Percentiles rank a stretch among this genome's conserved stretches.
Conservation (phyloP, 2,329 filamentous ascomycete species). For the Aspergillus sp. region DNA sequence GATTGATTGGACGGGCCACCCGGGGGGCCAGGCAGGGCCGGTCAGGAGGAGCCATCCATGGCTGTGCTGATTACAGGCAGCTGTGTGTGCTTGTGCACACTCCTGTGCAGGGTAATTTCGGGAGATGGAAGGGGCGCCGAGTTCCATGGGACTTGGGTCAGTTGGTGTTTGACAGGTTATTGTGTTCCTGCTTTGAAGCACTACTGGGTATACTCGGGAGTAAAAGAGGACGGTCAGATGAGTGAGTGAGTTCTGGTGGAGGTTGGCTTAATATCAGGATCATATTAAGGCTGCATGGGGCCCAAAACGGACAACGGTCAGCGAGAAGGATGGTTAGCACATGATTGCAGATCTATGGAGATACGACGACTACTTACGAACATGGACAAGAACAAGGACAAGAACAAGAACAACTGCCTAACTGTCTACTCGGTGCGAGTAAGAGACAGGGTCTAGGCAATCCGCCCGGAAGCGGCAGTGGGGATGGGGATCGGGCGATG, state of each 20-base stretch:
- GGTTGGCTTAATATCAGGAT: background rate
- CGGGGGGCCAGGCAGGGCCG: too few species aligned
- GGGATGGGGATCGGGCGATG: conserved; percentile 15
- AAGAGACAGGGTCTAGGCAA: conserved; percentile 14
- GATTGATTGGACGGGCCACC: too few species aligned
- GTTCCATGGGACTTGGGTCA: background rate
- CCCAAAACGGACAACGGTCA: conserved; percentile 12
- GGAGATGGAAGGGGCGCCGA: background rate
- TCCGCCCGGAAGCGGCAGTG: conserved; percentile 18
- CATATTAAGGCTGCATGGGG: conserved; percentile 6
- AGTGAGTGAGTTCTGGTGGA: background rate
- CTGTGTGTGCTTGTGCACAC: too few species aligned
- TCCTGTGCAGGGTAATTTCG: too few species aligned
- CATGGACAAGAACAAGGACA: too few species aligned
- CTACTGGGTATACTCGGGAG: too few species aligned
- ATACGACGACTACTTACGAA: too few species aligned
- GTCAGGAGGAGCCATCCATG: too few species aligned
- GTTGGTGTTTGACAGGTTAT: background rate
- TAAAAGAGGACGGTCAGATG: background rate
- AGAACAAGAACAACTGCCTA: background rate
- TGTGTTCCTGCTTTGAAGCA: too few species aligned
- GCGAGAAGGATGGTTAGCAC: background rate
- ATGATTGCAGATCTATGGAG: background rate
- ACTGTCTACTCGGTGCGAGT: background rate
- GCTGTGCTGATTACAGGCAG: too few species aligned